A percentile compares a stretch with the other conserved stretches of the same genome.
These are phyloP conservation scores for Letharia lupina DNA, from an alignment of 495 filamentous ascomycete species.

Conservation along the genomic window DNA sequence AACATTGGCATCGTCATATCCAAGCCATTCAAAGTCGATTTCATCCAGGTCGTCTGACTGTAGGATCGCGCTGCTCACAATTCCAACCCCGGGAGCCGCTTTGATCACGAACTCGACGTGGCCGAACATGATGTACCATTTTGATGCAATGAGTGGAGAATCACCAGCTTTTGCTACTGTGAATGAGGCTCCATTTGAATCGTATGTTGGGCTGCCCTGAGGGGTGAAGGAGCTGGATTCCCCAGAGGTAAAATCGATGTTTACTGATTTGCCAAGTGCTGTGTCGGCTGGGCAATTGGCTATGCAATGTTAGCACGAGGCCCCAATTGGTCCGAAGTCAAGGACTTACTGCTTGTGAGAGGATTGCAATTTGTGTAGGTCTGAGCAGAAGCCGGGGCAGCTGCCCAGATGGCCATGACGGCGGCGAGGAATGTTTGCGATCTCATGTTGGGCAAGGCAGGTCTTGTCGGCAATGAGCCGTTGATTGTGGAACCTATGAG, in stretches of 20 bases:
- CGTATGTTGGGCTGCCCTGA: conserved; percentile 59
- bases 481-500: conserved; percentile 2
- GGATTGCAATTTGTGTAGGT: conserved; percentile 73
- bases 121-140: conserved; percentile 71
- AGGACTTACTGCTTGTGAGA: conserved; percentile 51
- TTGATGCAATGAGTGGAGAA: conserved; percentile 68
- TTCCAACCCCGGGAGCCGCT: conserved; percentile 54
- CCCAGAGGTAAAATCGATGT: conserved; percentile 72
- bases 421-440: conserved; percentile 13
- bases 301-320: conserved; percentile 21
- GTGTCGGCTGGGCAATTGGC: conserved; percentile 64
- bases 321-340: neutral
- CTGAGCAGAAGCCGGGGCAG: conserved; percentile 51
- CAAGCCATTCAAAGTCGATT: conserved; percentile 84
- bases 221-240: conserved; percentile 58
- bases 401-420: conserved; percentile 10
- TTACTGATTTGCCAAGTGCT: conserved; percentile 70
- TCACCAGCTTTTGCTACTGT: conserved; percentile 78
- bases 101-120: conserved; percentile 50
- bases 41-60: conserved; percentile 83
- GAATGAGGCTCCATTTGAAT: conserved; percentile 69
- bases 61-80: conserved; percentile 68
- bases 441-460: conserved; percentile 9
- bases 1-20: conserved; percentile 51
- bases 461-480: neutral